Evolutionary conservation across 768 basidiomycete genomes (phyloP), one percentile per base, ranked within the genome.

Genomic region (Tricholoma bakamatsutake): DNA sequence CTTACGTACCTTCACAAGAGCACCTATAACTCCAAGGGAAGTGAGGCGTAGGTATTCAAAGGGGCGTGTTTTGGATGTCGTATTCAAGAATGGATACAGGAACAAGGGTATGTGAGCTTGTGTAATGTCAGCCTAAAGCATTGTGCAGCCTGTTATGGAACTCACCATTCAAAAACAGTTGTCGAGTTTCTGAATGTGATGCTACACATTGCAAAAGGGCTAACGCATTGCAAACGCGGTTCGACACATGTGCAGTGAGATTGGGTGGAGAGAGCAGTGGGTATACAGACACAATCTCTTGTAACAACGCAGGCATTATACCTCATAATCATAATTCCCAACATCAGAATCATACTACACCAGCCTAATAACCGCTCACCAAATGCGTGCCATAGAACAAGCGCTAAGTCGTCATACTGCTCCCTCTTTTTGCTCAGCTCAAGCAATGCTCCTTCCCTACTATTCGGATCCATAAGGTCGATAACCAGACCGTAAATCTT

Each of bases 41-140:
- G 97, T 99, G 54, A 99, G 83, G n/a, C 97, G 87, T 52, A 99
- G 84, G 71, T 99, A 99, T 77, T 99, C 97, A 67, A 99, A 99
- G 1, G 96, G 96, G n/a, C 96, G 85, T 11, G 96, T 98, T 79
- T 99, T 99, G 54, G 91, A 93, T 11, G 94, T 99, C 5, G 96
- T 99, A 72, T 99, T 99, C 63, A 99, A 78, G 76, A 99, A 99
- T 17, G 96, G 96, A 72, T 99, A 99, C 64, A 99, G 79, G 76
- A 99, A 98, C 58, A 99, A 83, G 39, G 96, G 96, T 68, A 99
- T 94, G 71, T 98, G 97, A 27, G 96, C 96, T 93, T 63, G 18
- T 82, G 82, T 54, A 13, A 48, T 27, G 45, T 84, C 82, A 54
- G 84, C 80, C 78, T 58, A 21, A 28, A 5, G 28, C 60, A 11